Evolutionary conservation across 2,329 filamentous ascomycete species (phyloP).

Genomic region (Aquanectria penicillioides): DNA sequence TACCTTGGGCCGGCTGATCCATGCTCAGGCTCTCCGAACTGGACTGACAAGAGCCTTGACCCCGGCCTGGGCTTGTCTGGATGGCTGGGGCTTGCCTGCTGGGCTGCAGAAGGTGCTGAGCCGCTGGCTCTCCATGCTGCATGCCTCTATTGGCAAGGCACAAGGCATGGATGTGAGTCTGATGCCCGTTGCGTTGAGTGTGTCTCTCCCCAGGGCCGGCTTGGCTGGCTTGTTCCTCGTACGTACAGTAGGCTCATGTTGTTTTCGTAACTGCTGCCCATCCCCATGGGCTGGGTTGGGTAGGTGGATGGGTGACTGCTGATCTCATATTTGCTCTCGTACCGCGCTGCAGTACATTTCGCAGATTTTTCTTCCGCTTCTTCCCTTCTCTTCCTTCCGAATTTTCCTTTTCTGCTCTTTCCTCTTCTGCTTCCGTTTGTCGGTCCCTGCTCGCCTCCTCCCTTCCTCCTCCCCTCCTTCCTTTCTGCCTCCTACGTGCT

Average conservation of each 20-base stretch:
- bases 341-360: slow-evolving; percentile 21
- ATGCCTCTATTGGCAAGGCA: slow-evolving; percentile 5
- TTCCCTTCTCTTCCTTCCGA: slow-evolving; percentile 24
- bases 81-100: slow-evolving; percentile 22
- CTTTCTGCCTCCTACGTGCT: slow-evolving; percentile 26
- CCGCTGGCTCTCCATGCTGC: slow-evolving; percentile 5
- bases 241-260: slow-evolving; percentile 13
- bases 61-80: slow-evolving; percentile 6
- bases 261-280: slow-evolving; percentile 23
- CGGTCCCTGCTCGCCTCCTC: slow-evolving; percentile 3
- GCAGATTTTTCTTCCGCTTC: slow-evolving; percentile 9
- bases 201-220: slow-evolving; percentile 16
- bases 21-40: slow-evolving; percentile 24
- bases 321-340: slow-evolving; percentile 37
- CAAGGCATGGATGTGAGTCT: slow-evolving; percentile 18
- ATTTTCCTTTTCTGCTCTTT: slow-evolving; percentile 27
- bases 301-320: slow-evolving; percentile 31
- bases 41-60: slow-evolving; percentile 28
- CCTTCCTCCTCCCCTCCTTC: slow-evolving; percentile 23
- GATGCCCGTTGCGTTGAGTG: slow-evolving; percentile 19
- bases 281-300: not conserved
- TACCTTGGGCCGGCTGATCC: slow-evolving; percentile 32
- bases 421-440: slow-evolving; percentile 23
- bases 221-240: slow-evolving; percentile 21
- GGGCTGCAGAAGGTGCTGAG: slow-evolving; percentile 11